Base-by-base conservation (phyloP, 2,329 filamentous ascomycete species). In the Colletotrichum siamense region DNA sequence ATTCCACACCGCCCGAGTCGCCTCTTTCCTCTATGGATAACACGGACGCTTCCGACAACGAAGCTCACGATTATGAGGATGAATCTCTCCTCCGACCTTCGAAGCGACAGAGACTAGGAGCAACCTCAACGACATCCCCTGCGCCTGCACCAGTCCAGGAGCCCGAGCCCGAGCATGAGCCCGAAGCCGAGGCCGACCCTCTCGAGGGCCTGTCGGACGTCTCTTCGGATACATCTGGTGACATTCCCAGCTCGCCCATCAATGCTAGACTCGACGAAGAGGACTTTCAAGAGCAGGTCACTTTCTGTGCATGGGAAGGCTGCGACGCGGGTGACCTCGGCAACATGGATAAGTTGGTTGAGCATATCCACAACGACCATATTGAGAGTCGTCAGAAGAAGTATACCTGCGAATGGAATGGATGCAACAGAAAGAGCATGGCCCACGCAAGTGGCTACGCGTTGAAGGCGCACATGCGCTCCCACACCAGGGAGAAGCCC, bases 361-460 rank as follows among this genome's bases (percentile, higher is more conserved):
- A 95, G 80, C 95, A 97, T 82, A 95, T 97, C 76, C 96, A 99
- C 85, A 94, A 96, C 82, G 95, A 96, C 75, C 97, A 99, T 85
- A 98, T 99, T 81, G 95, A 97, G 82, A 95, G 93, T 77, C 92
- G 96, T 71, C 95, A 97, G 87, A 98, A 98, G 87, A 98, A 97
- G 85, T 99, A 99, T 84, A 96, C 95, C n/a, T 99, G 97, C 86
- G 96, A 99, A 86, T 99, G 97, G 97, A 92, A 91, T 76, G 96
- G 96, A 79, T 99, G 97, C 84, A 91, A 90, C 69, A 89, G 96
- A 77, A 99, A 98, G 87, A 95, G 96, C 76, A 92, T 97, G 85
- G 93, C 95, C 22, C 97, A 99, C 86, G 96, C 96, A 2, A 98
- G 96, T 81, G 97, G 95, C 4, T 99, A 99, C 86, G 97, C 97